Conservation (phyloP, 2,329 filamentous ascomycete species). For the Ophiocordyceps robertsii region DNA sequence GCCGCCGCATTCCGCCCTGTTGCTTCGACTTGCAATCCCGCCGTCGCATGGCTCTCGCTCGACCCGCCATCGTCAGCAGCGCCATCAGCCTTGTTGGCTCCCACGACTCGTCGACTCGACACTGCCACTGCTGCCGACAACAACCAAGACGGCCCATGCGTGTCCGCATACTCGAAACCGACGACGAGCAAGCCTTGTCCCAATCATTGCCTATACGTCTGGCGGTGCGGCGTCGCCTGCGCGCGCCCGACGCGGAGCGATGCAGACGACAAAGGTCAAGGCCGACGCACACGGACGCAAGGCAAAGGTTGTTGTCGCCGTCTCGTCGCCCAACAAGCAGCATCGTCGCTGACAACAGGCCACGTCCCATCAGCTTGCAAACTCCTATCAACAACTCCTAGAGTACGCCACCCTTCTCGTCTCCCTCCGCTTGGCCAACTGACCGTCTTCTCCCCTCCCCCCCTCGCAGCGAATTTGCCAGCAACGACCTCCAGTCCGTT, state of each 20-base stretch:
- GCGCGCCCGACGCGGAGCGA: constrained; percentile 22
- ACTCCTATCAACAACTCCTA: constrained; percentile 90
- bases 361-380: constrained; percentile 57
- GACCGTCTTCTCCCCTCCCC: neutral
- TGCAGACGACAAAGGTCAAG: constrained; percentile 42
- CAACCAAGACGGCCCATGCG: no score
- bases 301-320: constrained; percentile 37
- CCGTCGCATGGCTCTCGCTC: neutral
- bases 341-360: neutral
- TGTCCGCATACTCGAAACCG: no score
- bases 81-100: neutral
- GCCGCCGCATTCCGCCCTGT: no score
- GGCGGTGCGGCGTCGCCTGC: neutral
- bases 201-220: neutral
- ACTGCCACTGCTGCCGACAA: no score
- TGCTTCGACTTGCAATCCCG: neutral
- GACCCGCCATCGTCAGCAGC: neutral
- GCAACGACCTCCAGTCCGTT: constrained; percentile 78
- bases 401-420: constrained; percentile 48
- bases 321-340: neutral
- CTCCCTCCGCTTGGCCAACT: neutral
- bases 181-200: no score
- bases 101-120: no score
- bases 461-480: constrained; percentile 69
- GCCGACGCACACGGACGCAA: constrained; percentile 46